Percentiles rank a stretch among this genome's conserved stretches.
Conservation (phyloP, 345 rosid genomes). For the Brassica rapa region DNA sequence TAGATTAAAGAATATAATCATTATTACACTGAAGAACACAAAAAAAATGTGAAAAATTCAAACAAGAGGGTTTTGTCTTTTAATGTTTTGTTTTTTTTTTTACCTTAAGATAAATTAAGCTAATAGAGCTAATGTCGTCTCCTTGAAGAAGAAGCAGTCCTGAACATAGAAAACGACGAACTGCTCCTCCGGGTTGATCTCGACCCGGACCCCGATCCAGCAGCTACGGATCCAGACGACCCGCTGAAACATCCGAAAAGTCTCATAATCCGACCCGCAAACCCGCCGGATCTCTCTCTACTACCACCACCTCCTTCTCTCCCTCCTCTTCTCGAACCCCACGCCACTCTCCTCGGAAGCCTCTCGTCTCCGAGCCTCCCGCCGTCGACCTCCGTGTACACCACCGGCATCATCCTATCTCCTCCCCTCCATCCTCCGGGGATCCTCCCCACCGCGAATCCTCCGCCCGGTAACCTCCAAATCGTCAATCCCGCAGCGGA, state of each 20-base stretch:
- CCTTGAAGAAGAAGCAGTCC: slow-evolving; percentile 28
- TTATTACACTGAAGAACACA: slow-evolving; percentile 30
- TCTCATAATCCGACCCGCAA: slow-evolving; percentile 48
- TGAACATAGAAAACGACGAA: slow-evolving; percentile 34
- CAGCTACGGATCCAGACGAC: slow-evolving; percentile 40
- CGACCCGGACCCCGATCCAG: slow-evolving; percentile 26
- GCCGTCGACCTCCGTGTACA: slow-evolving; percentile 91
- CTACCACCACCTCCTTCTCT: slow-evolving; percentile 37
- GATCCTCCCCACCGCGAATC: slow-evolving; percentile 92
- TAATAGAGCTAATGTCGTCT: slow-evolving; percentile 21
- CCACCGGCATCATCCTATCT: slow-evolving; percentile 76
- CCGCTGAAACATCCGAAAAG: slow-evolving; percentile 63
- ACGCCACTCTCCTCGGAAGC: slow-evolving; percentile 70
- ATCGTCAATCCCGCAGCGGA: slow-evolving; percentile 81
- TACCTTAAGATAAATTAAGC: not conserved
- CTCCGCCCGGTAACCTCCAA: slow-evolving; percentile 95
- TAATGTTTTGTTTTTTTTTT: not conserved
- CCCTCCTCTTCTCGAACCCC: slow-evolving; percentile 63
- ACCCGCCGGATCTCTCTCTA: slow-evolving; percentile 54
- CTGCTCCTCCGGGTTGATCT: slow-evolving; percentile 27
- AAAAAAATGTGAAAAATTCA: slow-evolving; percentile 15
- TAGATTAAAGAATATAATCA: slow-evolving; percentile 35
- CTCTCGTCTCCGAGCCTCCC: slow-evolving; percentile 57
- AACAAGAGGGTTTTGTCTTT: not conserved
- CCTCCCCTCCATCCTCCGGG: slow-evolving; percentile 69